Base-by-base conservation (phyloP, 345 rosid genomes). In the Brassica carinata region DNA sequence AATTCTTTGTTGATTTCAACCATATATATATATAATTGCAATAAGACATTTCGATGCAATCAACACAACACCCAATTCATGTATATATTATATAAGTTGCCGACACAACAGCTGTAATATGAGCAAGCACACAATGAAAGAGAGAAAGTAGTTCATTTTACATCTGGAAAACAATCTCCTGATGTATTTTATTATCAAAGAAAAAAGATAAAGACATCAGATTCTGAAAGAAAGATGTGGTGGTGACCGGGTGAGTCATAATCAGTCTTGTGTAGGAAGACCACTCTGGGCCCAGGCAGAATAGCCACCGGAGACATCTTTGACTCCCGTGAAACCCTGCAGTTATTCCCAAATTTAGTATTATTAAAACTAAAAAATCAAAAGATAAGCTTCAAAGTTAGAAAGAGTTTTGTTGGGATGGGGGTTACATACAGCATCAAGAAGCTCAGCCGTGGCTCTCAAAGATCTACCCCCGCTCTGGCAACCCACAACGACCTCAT, bases 401-500 rank as follows among this genome's bases (percentile, higher is more conserved):
- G 15, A 34, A 19, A 53, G 36, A 18, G 64, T 74, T 17, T 5
- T 67, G 58, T 36, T 17, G 30, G 29, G 11, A 66, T 58, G 5
- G 2, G 8, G 36, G 88, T 90, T 85, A 92, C 98, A 33, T 85
- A 92, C 98, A 33, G 88, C 90, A 40, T 88, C 85, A 69, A 87
- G 70, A 64, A 94, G 97, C 69, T 86, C 94, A 15, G 86, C 59
- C 26, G 92, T 93, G 17, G 97, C 98, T 88, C 86, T 85, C 55
- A 89, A 14, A 75, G 97, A 94, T 77, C 92, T 77, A 55, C 89
- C 88, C 78, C 97, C 97, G 59, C 73, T 59, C 71, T 91, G 93
- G 79, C 97, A 92, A 8, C 98, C 96, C 87, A 92, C 88, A 70
- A 94, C 79, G 66, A 94, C 87, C 76, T 92, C 90, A 66, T 90